These are phyloP conservation scores for Myxozyma kluyveri DNA, from an alignment of 805 yeast species.

Conservation along the genomic window DNA sequence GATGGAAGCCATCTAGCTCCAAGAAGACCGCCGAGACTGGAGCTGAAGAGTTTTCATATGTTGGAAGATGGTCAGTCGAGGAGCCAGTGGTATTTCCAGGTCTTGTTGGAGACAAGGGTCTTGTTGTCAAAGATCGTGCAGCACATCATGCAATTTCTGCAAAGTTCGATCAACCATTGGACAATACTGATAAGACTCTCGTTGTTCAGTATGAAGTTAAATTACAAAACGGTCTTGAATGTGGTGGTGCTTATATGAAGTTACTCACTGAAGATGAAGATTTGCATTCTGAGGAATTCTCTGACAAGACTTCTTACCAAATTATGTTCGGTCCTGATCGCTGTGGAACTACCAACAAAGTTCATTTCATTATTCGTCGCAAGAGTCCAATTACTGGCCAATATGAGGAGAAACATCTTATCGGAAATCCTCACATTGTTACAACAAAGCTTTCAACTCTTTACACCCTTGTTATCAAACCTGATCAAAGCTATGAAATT, in stretches of 20 bases:
- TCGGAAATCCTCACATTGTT: conserved; percentile 64
- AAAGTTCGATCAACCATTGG: conserved; percentile 54
- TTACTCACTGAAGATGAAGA: conserved; percentile 50
- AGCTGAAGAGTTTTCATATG: conserved; percentile 58
- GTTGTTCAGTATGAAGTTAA: conserved; percentile 90
- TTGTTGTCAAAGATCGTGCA: conserved; percentile 72
- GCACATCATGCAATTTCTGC: conserved; percentile 80
- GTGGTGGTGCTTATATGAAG: conserved; percentile 91
- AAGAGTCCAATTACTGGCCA: conserved; percentile 53
- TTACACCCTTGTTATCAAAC: conserved; percentile 72
- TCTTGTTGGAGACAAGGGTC: conserved; percentile 64
- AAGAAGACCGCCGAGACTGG: conserved; percentile 38
- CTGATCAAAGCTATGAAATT: conserved; percentile 69
- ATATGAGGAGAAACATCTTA: conserved; percentile 66
- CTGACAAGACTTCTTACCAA: conserved; percentile 68
- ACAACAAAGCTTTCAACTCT: conserved; percentile 54
- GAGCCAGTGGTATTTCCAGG: conserved; percentile 60
- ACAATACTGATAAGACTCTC: conserved; percentile 60
- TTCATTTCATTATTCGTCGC: conserved; percentile 70
- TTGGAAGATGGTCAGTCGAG: conserved; percentile 75
- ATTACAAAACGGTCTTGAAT: conserved; percentile 69
- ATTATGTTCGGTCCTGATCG: conserved; percentile 94
- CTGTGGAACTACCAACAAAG: conserved; percentile 77
- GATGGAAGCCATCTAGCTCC: conserved; percentile 62
- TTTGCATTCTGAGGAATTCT: conserved; percentile 49